Evolutionary conservation across 352 stramenopile genomes (phyloP).

Genomic region (Phytophthora tubulina): DNA sequence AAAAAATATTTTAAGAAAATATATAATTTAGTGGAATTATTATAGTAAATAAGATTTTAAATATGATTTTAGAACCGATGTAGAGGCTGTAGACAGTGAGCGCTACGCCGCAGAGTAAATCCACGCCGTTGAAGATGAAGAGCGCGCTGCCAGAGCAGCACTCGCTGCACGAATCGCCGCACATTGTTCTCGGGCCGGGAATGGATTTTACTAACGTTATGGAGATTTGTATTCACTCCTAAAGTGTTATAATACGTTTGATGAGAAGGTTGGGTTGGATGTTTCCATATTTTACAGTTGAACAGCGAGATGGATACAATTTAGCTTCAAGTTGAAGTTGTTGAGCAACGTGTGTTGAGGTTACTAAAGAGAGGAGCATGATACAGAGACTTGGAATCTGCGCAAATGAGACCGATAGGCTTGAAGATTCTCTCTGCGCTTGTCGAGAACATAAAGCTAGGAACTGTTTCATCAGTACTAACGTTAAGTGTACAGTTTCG

Average conservation of each 20-base stretch:
- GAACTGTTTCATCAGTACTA: no score
- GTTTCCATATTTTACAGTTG: conserved; percentile 1
- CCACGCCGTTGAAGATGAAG: conserved; percentile 79
- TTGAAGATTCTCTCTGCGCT: no score
- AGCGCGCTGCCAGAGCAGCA: conserved; percentile 70
- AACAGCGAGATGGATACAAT: conserved; percentile 22
- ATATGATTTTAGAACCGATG: conserved; percentile 44
- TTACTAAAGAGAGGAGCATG: no score
- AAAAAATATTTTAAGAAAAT: conserved; percentile 15
- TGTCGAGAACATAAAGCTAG: no score
- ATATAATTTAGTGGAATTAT: conserved; percentile 8
- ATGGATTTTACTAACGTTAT: neutral
- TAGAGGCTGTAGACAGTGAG: conserved; percentile 74
- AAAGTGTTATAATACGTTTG: neutral
- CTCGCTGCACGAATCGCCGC: conserved; percentile 50
- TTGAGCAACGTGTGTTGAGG: neutral
- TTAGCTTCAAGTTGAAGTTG: conserved; percentile 16
- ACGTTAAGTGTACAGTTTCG: no score
- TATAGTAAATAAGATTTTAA: conserved; percentile 3
- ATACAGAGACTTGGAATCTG: no score
- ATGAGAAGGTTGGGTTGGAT: conserved; percentile 1
- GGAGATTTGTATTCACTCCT: neutral
- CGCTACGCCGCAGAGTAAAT: conserved; percentile 63
- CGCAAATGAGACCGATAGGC: no score
- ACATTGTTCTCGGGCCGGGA: conserved; percentile 22